Evolutionary conservation across 345 rosid species (phyloP).

Genomic region (Durio zibethinus): DNA sequence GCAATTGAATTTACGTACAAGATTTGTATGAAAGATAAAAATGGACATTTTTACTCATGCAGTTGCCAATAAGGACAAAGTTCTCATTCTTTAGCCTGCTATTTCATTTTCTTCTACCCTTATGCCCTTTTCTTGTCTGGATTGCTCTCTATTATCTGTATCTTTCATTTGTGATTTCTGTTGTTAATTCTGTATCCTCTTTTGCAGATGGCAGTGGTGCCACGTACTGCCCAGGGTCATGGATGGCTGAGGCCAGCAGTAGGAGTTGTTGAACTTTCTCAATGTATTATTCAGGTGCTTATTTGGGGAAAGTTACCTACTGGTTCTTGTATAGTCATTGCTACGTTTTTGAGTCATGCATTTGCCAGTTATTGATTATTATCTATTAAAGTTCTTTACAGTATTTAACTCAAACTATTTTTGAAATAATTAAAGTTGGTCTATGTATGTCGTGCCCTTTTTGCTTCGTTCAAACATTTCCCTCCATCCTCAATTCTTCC

Average conservation of each 20-base stretch:
- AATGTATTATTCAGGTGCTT: constrained; percentile 87
- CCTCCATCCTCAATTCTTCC: neutral
- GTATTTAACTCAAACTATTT: neutral
- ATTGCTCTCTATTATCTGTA: neutral
- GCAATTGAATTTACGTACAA: neutral
- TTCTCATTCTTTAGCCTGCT: neutral
- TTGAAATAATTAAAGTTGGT: neutral
- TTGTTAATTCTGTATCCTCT: constrained; percentile 15
- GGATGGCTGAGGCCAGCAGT: constrained; percentile 99
- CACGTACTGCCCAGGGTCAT: constrained; percentile 85
- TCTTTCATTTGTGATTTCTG: neutral
- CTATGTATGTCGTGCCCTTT: neutral
- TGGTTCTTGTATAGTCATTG: neutral
- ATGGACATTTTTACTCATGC: neutral
- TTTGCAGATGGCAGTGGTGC: constrained; percentile 87
- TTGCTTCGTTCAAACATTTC: neutral
- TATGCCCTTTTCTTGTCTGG: neutral
- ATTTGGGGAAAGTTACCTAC: constrained; percentile 13
- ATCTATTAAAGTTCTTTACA: neutral
- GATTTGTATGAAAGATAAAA: neutral
- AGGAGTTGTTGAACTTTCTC: constrained; percentile 96
- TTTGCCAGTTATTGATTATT: neutral
- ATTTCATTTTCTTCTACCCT: neutral
- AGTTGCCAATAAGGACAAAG: neutral
- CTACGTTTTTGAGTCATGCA: neutral